Percentiles rank a stretch among this genome's conserved stretches.
Evolutionary conservation across 2,329 filamentous ascomycete species (phyloP).

Genomic region (Alternaria postmessia): DNA sequence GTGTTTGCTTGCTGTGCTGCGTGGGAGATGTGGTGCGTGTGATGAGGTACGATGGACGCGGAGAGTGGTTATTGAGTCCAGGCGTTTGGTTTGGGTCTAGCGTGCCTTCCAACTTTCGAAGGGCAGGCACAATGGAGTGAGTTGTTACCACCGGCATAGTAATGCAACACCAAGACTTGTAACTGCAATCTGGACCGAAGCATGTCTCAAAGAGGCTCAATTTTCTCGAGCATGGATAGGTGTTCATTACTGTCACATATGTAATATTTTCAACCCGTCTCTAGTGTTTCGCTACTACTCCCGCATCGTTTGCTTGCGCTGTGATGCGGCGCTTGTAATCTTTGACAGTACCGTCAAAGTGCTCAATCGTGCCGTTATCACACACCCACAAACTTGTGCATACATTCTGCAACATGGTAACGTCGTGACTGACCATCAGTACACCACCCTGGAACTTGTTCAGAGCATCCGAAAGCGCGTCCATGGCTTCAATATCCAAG

Average conservation of each 20-base stretch:
- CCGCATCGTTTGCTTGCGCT: conserved; percentile 85
- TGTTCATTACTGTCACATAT: background rate
- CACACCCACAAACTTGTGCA: conserved; percentile 97
- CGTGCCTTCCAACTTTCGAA: conserved; percentile 21
- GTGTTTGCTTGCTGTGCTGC: conserved; percentile 24
- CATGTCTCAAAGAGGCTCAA: background rate
- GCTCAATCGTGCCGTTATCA: conserved; percentile 90
- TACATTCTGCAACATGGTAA: conserved; percentile 97
- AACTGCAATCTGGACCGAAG: background rate
- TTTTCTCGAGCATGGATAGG: background rate
- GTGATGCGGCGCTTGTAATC: conserved; percentile 97
- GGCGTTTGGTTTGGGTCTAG: conserved; percentile 30
- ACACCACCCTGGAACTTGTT: conserved; percentile 91
- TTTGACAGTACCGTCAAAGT: conserved; percentile 94
- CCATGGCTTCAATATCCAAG: conserved; percentile 99
- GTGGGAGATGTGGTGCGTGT: conserved; percentile 22
- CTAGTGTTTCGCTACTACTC: conserved; percentile 73
- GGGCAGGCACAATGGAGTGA: conserved; percentile 15
- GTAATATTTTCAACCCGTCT: conserved; percentile 1
- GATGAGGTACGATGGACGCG: conserved; percentile 27
- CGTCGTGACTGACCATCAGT: conserved; percentile 98
- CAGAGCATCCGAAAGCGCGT: conserved; percentile 85
- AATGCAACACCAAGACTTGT: background rate
- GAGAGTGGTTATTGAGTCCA: conserved; percentile 24
- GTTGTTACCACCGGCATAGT: conserved; percentile 16